Evolutionary conservation across 306 rosid genomes (phyloP), one percentile per base, ranked within the genome.

Genomic region (Quercus mongolica): DNA sequence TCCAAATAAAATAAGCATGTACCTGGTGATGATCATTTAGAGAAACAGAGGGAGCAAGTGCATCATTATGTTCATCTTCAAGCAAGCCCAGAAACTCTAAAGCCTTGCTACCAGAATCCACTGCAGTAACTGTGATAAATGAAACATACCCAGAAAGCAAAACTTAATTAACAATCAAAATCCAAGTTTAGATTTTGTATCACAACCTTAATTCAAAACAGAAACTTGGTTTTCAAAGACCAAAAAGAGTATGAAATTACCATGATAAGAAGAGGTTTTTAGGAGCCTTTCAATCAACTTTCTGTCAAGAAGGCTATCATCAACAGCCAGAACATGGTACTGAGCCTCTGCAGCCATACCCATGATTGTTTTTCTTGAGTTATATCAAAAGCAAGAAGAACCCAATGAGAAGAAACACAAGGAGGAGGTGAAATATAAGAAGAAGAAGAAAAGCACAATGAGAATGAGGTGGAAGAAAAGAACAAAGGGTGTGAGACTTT

Each of bases 281-380:
- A 94, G 97, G 77, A 94, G 92, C 58, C 87, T 88, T 79, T 94
- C 97, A 72, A 94, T 94, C 84, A 94, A 58, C 83, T 89, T 94
- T 78, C 97, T 83, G 63, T 94, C 98, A 80, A 94, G 75, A 9
- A 85, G 46, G 79, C 94, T 88, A 30, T 94, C 98, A 86, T 94
- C 97, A 61, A 94, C 98, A 70, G 97, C 98, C 83, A 94, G 75
- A 68, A 94, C 97, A 79, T 92, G 98, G 56, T 90, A 92, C 76
- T 81, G 94, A 11, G 88, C 38, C 59, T 87, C 88, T 20, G 85
- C 68, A 84, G 85, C 77, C 81, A 92, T 56, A 75, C 82, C 93
- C 97, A 94, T 94, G 41, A 69, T 56, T 63, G 17, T 20, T 23
- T 51, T 15, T 18, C 26, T n/a, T 25, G 4, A 2, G 23, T n/a